Base-by-base conservation (phyloP, 1,139 yeast species). In the Petasospora fabianii region DNA sequence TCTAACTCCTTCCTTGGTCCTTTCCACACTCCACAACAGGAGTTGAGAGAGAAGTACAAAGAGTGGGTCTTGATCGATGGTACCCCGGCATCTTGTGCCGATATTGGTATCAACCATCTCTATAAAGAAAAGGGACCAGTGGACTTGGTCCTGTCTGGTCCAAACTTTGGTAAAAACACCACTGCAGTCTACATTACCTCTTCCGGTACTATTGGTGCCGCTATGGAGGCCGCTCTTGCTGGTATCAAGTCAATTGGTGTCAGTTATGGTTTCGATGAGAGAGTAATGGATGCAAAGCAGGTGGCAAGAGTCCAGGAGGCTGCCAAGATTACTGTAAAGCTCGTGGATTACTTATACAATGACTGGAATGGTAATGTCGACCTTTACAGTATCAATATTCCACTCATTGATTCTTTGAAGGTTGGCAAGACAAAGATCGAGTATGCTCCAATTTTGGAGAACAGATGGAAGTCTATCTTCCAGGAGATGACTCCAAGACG, bases 131-230 rank as follows among this genome's bases (percentile, higher is more conserved):
- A 73, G 46, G 70, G 71, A 11, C 83, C 84, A 1, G 76, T 87
- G 18, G 97, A 92, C 62, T 66, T 92, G 47, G 96, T 92, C 4
- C 62, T 92, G 15, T 84, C 95, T 41, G 98, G 98, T 0, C 98
- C 98, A 8, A 92, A 92, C 60, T 92, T 84, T 51, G 98, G 98
- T 20, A 77, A 95, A 56, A 92, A 92, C 61, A 80, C 96, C 3
- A 77, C 92, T 27, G 87, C 94, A n/a, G 75, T 92, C 33, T 92
- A 88, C 60, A 84, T 88, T 42, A 74, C 92, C 55, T 80, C 96
- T 10, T 82, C 94, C 52, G 98, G 98, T n/a, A 92, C 98, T 1
- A 84, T 92, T 20, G 98, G 98, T 19, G 97, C 96, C 1, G 95
- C 97, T 1, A 78, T 90, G 88, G 98, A 92, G 62, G 95, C 92